A percentile compares a stretch with the other conserved stretches of the same genome.
Conservation (phyloP, 306 rosid genomes). For the Oemleria cerasiformis region DNA sequence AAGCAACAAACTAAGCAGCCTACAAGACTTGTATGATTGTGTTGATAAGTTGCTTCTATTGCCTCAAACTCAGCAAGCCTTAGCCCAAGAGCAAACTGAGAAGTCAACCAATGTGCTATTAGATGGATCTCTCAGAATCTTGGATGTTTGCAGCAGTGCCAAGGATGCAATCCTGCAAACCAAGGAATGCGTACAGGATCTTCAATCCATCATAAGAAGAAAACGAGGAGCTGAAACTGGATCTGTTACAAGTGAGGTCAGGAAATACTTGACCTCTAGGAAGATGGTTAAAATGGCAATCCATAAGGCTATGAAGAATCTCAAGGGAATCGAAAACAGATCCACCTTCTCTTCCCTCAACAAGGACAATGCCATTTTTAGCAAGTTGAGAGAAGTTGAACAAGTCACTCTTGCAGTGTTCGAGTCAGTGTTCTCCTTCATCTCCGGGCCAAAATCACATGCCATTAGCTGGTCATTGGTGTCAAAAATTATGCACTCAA, state of each 20-base stretch:
- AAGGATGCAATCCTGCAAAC: conserved; percentile 30
- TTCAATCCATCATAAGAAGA: conserved; percentile 27
- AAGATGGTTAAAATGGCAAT: conserved; percentile 28
- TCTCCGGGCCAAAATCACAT: conserved; percentile 22
- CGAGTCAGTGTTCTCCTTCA: conserved; percentile 25
- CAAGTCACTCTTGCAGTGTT: conserved; percentile 18
- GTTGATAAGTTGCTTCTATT: conserved; percentile 32
- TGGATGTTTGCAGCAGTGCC: conserved; percentile 30
- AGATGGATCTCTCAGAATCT: conserved; percentile 31
- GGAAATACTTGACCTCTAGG: conserved; percentile 26
- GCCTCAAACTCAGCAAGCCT: conserved; percentile 15
- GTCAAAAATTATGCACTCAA: neutral
- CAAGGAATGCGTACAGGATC: conserved; percentile 15
- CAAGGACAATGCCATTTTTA: no score
- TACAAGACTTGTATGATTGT: conserved; percentile 27
- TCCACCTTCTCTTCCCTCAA: neutral
- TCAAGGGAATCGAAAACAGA: neutral
- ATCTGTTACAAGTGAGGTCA: conserved; percentile 17
- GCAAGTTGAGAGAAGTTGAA: no score
- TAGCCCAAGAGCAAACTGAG: conserved; percentile 12
- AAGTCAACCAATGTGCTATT: conserved; percentile 19
- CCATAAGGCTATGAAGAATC: neutral
- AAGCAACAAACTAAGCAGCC: conserved; percentile 15
- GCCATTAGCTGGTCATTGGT: conserved; percentile 25
- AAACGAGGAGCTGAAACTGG: conserved; percentile 11